Conservation (phyloP, 1,284 basidiomycete species). For the Ustilago crameri region DNA sequence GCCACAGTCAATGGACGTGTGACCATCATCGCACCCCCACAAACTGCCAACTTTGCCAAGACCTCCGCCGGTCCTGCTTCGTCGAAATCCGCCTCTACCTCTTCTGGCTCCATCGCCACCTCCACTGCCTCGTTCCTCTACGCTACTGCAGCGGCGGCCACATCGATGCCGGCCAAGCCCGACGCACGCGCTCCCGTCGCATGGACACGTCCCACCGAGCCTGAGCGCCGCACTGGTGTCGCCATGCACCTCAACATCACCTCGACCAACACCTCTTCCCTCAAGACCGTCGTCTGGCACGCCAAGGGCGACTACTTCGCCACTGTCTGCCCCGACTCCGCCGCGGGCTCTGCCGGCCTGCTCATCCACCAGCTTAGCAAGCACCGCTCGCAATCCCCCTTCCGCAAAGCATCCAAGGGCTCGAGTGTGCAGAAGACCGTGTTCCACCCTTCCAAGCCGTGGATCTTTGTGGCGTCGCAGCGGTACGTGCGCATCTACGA, state of each 20-base stretch:
- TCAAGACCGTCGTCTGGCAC: constrained; percentile 91
- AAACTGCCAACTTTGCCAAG: constrained; percentile 70
- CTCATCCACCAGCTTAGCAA: constrained; percentile 95
- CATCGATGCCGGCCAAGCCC: constrained; percentile 39
- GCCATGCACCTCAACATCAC: constrained; percentile 64
- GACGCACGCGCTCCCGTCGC: constrained; percentile 68
- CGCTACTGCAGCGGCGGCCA: constrained; percentile 54
- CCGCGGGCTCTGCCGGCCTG: constrained; percentile 77
- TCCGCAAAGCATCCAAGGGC: constrained; percentile 87
- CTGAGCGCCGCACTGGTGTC: constrained; percentile 71
- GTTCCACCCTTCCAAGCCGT: constrained; percentile 93
- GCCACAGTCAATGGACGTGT: constrained; percentile 76
- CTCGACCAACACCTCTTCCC: constrained; percentile 74
- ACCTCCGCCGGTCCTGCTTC: constrained; percentile 63
- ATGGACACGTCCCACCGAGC: constrained; percentile 72
- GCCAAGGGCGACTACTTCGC: constrained; percentile 94
- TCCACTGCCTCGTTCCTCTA: constrained; percentile 54
- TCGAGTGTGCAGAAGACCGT: constrained; percentile 84
- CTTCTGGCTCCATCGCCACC: constrained; percentile 50
- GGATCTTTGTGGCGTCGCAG: constrained; percentile 99
- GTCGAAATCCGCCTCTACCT: constrained; percentile 56
- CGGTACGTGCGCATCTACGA: constrained; percentile 96
- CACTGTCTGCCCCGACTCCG: constrained; percentile 75
- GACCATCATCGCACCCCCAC: constrained; percentile 81
- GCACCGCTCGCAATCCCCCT: constrained; percentile 95